Base-by-base conservation (phyloP, 495 filamentous ascomycete species). In the Penicillium chermesinum region DNA sequence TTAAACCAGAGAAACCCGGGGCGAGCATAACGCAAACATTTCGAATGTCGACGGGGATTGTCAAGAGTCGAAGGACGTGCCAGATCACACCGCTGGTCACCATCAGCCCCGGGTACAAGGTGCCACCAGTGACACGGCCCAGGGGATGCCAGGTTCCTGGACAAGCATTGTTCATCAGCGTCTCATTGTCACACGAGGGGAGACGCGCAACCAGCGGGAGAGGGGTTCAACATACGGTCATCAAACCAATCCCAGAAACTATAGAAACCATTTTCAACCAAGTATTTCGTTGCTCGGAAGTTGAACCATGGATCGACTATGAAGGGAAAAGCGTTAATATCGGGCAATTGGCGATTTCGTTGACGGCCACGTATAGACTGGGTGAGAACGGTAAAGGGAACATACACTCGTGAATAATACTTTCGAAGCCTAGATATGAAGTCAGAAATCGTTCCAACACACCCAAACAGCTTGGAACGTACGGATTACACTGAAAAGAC, bases 171-270 rank as follows among this genome's bases (percentile, higher is more conserved):
- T 18, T 47, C 35, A 51, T 64, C 34, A 65, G 58, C 43, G 54
- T 32, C 38, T 19, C 44, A 44, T 44, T 44, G 40, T 50, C 14
- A 50, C 38, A 45, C 27, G 17, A 41, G 14, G 16, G 39, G 25
- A 46, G 37, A 48, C 44, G 22, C 41, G 61, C 44, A 49, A 50
- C 50, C 40, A 9, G 21, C 9, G 9, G 8, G 19, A 34, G 41
- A 37, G 22, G 37, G 49, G 48, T 38, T 38, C 17, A 52, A 69
- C 82, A 39, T 78, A 87, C 93, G 85, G 77, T 99, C 94, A 73
- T 99, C 94, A 63, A 99, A 99, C 94, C 94, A 99, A 71, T 99
- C 91, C 94, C 94, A 99, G 65, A 99, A 99, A 66, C 85, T 88
- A 67, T 96, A 94, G 72, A 99, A 97, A 49, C 94, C 94, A 79